Evolutionary conservation across 2,329 filamentous ascomycete species (phyloP), one percentile per base, ranked within the genome.

Genomic region (Diaporthe citriasiana): DNA sequence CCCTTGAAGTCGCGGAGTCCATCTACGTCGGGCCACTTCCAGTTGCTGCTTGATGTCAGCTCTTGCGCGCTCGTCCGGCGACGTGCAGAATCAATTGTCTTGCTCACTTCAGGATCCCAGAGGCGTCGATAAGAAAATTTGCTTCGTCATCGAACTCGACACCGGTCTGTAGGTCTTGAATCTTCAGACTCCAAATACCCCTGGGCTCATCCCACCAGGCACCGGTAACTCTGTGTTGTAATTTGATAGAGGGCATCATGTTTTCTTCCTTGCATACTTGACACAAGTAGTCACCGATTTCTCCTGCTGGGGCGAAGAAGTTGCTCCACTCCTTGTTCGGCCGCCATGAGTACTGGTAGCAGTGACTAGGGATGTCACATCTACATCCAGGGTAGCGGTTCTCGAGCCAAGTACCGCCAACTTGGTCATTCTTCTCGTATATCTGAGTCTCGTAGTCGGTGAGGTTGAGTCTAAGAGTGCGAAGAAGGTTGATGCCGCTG

Each of bases 271-370:
- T 82, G 73, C 84, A 87, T 42, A 88, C 80, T 8, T 78, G 77
- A 69, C 84, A 81, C 35, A 92, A 84, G 74, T 92, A 92, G 3
- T 82, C 81, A 53, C 86, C 83, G 55, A 92, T 92, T 78, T 92
- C 90, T 0, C 82, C 82, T 0, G 87, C 87, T 0, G 85, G 82
- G 0, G 88, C 84, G 78, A 89, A 91, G 78, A 91, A 89, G 72
- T 87, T 86, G 25, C 86, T 85, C 90, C 91, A 93, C 51, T 86
- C 84, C 9, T 86, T 86, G 78, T 92, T 92, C 3, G 87, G 88
- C 71, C 87, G 85, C 87, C 88, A 92, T 3, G 89, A 88, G 78
- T 90, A 91, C 78, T 90, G 90, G 78, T 92, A 92, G 80, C 89
- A 90, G 81, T 91, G 89, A 78, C 85, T 87, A 13, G 88, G 88